These are phyloP conservation scores for Colletotrichum musicola DNA, from an alignment of 2,329 filamentous ascomycete genomes.

Conservation along the genomic window DNA sequence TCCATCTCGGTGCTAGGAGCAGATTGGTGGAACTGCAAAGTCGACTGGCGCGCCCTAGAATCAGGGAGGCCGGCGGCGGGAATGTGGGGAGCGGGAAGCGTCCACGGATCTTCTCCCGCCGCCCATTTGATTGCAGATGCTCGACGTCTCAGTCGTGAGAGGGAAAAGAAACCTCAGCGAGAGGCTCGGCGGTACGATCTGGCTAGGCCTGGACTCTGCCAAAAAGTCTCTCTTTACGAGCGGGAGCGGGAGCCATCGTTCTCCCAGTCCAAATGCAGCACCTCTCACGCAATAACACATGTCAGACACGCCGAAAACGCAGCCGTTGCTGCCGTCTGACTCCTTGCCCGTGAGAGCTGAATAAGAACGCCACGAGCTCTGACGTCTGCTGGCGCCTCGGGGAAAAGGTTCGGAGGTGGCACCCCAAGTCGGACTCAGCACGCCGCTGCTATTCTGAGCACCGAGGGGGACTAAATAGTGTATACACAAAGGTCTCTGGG, in stretches of 20 bases:
- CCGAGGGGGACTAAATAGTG: not conserved
- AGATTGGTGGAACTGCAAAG: conserved; percentile 35
- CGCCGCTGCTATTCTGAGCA: conserved; percentile 13
- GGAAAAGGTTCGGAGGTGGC: conserved; percentile 8
- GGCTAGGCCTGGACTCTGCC: conserved; percentile 20
- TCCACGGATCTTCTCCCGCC: conserved; percentile 38
- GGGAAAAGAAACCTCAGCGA: conserved; percentile 1
- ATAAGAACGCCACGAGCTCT: not conserved
- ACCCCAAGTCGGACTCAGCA: conserved; percentile 2
- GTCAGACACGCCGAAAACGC: conserved; percentile 16
- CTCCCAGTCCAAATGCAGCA: conserved; percentile 14
- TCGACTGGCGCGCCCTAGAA: conserved; percentile 22
- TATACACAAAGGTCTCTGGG: not conserved
- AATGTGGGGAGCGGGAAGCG: conserved; percentile 38
- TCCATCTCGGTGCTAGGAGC: conserved; percentile 22
- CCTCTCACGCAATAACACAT: conserved; percentile 8
- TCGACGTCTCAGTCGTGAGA: conserved; percentile 17
- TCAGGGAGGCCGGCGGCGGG: conserved; percentile 24
- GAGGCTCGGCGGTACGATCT: conserved; percentile 9
- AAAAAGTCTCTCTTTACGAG: not conserved
- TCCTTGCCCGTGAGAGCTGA: conserved; percentile 4
- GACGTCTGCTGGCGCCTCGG: not conserved
- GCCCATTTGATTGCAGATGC: conserved; percentile 31
- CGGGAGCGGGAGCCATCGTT: not conserved
- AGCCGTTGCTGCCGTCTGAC: conserved; percentile 16